Conservation (phyloP, 306 rosid genomes). For the Dryas octopetala region DNA sequence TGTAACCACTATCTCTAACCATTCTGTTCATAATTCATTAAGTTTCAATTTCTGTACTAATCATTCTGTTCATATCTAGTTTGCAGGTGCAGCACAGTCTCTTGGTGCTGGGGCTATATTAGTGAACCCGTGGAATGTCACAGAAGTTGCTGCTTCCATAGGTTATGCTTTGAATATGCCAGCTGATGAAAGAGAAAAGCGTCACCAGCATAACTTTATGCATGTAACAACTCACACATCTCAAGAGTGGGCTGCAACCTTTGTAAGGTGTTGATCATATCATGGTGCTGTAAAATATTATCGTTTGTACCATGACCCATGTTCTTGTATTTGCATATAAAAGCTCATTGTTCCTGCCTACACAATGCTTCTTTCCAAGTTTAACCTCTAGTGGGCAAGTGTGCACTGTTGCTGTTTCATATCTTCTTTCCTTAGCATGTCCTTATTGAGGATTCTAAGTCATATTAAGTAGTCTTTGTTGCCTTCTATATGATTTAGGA, state of each 20-base stretch:
- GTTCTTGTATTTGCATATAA: neutral
- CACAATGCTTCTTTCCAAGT: neutral
- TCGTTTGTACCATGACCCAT: constrained; percentile 9
- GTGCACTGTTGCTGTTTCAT: no score
- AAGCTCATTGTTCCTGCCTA: neutral
- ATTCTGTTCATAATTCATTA: neutral
- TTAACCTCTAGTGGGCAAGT: neutral
- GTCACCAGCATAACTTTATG: constrained; percentile 89
- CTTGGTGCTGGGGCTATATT: constrained; percentile 98
- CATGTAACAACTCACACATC: constrained; percentile 95
- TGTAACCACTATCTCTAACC: neutral
- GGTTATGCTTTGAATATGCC: constrained; percentile 89
- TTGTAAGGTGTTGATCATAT: constrained; percentile 65
- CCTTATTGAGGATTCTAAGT: no score
- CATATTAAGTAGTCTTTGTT: no score
- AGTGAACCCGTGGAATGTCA: constrained; percentile 94
- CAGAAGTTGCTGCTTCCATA: constrained; percentile 90
- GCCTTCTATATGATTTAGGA: no score
- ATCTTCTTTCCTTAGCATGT: no score
- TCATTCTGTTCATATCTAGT: constrained; percentile 45
- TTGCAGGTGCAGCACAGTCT: constrained; percentile 99
- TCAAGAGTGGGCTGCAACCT: constrained; percentile 99
- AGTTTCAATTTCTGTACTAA: constrained; percentile 17
- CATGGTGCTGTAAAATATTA: neutral
- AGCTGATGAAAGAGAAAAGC: constrained; percentile 90